A percentile compares a stretch with the other conserved stretches of the same genome.
These are phyloP conservation scores for Artemisia princeps DNA, from an alignment of 140 eudicot genomes.

Conservation along the genomic window DNA sequence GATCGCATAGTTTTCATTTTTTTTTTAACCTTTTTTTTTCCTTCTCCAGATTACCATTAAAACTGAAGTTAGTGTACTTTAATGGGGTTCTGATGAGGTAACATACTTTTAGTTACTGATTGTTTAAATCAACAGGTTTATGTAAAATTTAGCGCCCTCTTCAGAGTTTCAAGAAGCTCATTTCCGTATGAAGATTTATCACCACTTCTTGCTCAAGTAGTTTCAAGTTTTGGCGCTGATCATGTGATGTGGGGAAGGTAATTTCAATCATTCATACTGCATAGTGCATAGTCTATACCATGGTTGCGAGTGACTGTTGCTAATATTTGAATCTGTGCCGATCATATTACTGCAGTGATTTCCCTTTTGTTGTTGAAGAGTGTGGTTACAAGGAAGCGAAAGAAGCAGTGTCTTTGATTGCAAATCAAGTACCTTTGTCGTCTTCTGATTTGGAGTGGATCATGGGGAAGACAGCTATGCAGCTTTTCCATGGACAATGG, in stretches of 20 bases:
- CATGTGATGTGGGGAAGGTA: constrained; percentile 95
- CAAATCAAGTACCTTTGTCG: constrained; percentile 47
- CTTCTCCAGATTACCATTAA: too few relatives aligned
- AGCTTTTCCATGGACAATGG: constrained; percentile 45
- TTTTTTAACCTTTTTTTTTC: too few relatives aligned
- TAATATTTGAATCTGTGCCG: background rate
- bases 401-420: constrained; percentile 45
- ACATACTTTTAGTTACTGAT: too few relatives aligned
- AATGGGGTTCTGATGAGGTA: background rate
- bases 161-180: constrained; percentile 65
- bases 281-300: background rate
- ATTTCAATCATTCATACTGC: background rate
- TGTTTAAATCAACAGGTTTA: constrained; percentile 41
- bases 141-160: constrained; percentile 67
- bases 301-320: background rate
- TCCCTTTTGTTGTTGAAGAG: constrained; percentile 76
- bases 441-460: constrained; percentile 70
- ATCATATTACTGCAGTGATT: constrained; percentile 52
- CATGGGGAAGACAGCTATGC: constrained; percentile 63
- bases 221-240: constrained; percentile 73
- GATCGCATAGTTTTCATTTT: too few relatives aligned
- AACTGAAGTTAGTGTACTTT: background rate
- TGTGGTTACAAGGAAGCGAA: constrained; percentile 75
- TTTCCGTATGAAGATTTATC: constrained; percentile 66
- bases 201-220: constrained; percentile 41